These are phyloP conservation scores for Perkinsela sp. DNA, from an alignment of 208 protist genomes.

Conservation along the genomic window DNA sequence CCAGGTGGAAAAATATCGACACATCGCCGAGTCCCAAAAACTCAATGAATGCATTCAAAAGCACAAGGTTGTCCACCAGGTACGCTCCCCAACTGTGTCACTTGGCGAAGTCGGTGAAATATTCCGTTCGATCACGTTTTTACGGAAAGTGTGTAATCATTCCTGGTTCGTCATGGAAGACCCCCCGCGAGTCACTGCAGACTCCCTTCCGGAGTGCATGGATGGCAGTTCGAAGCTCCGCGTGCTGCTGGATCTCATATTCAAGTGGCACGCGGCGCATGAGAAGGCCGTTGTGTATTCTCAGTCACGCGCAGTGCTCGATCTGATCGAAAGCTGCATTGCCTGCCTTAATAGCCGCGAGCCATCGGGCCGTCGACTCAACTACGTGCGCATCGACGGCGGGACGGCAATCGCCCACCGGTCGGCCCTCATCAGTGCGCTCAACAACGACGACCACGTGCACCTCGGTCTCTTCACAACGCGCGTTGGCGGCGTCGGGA, in stretches of 20 bases:
- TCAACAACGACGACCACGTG: conserved; percentile 65
- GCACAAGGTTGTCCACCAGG: conserved; percentile 5
- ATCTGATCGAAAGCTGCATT: conserved; percentile 66
- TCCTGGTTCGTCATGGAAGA: conserved; percentile 17
- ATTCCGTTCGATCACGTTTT: conserved; percentile 13
- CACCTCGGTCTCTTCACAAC: conserved; percentile 90
- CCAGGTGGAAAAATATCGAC: conserved; percentile 66
- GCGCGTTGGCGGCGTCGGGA: conserved; percentile 77
- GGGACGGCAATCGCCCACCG: conserved; percentile 36
- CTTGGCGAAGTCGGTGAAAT: neutral
- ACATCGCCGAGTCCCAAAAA: conserved; percentile 32
- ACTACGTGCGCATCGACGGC: conserved; percentile 84
- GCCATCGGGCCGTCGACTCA: conserved; percentile 8
- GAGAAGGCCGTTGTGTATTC: conserved; percentile 86
- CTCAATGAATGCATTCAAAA: conserved; percentile 13
- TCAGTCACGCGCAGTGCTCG: conserved; percentile 87
- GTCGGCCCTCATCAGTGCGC: conserved; percentile 68
- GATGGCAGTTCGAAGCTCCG: conserved; percentile 65
- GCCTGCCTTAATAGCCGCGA: neutral
- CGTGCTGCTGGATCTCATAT: conserved; percentile 62
- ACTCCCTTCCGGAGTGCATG: conserved; percentile 1
- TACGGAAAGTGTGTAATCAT: conserved; percentile 69
- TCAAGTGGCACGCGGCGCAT: conserved; percentile 51
- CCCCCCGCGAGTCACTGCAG: neutral
- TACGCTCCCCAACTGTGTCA: neutral